Evolutionary conservation across 2,329 filamentous ascomycete genomes (phyloP).

Genomic region (Fusarium heterosporum): DNA sequence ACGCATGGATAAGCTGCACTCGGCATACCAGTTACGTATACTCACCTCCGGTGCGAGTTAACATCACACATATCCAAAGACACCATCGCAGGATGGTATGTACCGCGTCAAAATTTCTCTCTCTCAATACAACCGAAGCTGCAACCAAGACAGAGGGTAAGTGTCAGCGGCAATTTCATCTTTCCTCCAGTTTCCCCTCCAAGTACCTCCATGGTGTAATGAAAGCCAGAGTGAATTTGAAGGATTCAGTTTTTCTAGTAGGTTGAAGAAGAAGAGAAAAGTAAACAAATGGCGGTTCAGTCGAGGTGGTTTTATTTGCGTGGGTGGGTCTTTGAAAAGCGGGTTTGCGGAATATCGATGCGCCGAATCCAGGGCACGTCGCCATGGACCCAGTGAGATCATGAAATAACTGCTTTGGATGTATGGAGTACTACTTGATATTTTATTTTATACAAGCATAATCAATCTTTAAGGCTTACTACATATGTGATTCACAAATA

Average conservation of each 20-base stretch:
- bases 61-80: neutral
- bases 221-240: conserved; percentile 78
- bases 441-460: too few relatives aligned
- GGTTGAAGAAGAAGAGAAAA: conserved; percentile 53
- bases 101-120: conserved; percentile 54
- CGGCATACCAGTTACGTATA: neutral
- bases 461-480: too few relatives aligned
- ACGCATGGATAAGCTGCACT: neutral
- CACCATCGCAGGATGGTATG: conserved; percentile 40
- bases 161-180: conserved; percentile 59
- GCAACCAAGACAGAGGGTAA: conserved; percentile 62
- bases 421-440: neutral
- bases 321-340: conserved; percentile 6
- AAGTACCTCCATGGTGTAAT: conserved; percentile 63
- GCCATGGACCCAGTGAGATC: neutral
- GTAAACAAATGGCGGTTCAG: conserved; percentile 17
- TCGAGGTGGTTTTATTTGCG: conserved; percentile 32
- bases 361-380: conserved; percentile 25
- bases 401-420: neutral
- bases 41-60: neutral
- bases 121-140: conserved; percentile 51
- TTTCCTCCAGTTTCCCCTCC: conserved; percentile 81
- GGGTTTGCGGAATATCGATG: conserved; percentile 46
- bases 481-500: too few relatives aligned
- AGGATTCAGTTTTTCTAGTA: conserved; percentile 62